Evolutionary conservation across 352 stramenopile species (phyloP), one percentile per base, ranked within the genome.

Genomic region (Pythium phragmitis): DNA sequence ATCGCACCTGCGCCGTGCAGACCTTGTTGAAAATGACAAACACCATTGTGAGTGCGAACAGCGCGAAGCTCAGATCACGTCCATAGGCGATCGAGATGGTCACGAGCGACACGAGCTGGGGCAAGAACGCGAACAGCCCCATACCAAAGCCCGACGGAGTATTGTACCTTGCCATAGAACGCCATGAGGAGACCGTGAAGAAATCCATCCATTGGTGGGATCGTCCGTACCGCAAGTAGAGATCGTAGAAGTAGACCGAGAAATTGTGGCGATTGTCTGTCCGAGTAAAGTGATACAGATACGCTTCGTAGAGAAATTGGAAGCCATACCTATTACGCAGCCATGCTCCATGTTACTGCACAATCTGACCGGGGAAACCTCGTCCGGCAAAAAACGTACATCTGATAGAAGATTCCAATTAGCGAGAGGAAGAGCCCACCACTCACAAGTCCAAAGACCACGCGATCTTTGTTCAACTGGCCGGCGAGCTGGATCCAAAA

Each of bases 181-280:
- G 16, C 39, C 37, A 14, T 13, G 56, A 45, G 12, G 26, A 59
- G 1, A 47, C n/a, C 14, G 9, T 37, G 28, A 9, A 37, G 33
- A n/a, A 17, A n/a, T 45, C 3, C 39, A 45, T 14, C 39, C 16
- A 6, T 2, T 7, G 39, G 39, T 7, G 11, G 7, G 21, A 21
- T 21, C 21, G 21, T 50, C 6, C 48, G 7, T 77, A 91, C 70
- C 81, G 69, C 23, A 99, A 81, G 75, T 99, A 99, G n/a, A 99
- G 97, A 72, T 96, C 92, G 76, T 99, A 99, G 78, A 98, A 99
- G 78, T 99, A 99, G 41, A 99, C 92, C 6, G 96, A 99, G 72
- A 99, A 99, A 74, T 99, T 99, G 80, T 99, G 98, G 26, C 97
- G 94, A 76, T 99, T 98, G 85, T 99, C 98, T 1, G 96, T 96